Evolutionary conservation across 2,329 filamentous ascomycete genomes (phyloP).

Genomic region (Aspergillus piperis): DNA sequence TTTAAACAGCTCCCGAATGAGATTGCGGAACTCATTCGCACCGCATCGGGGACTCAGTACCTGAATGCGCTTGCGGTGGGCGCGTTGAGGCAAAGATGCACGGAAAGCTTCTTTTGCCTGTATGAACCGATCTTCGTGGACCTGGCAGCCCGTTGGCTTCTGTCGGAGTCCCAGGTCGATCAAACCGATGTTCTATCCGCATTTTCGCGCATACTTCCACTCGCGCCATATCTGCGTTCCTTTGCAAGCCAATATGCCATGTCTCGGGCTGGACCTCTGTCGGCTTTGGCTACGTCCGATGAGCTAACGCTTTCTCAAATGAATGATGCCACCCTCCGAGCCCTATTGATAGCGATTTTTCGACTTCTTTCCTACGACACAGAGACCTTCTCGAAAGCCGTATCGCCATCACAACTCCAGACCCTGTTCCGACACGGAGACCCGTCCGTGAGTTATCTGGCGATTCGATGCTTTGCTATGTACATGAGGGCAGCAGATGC

Average conservation of each 20-base stretch:
- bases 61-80: conserved; percentile 70
- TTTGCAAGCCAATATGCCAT: conserved; percentile 61
- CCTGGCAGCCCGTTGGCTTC: conserved; percentile 76
- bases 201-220: conserved; percentile 77
- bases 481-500: conserved; percentile 78
- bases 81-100: conserved; percentile 69
- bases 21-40: conserved; percentile 66
- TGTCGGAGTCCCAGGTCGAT: conserved; percentile 36
- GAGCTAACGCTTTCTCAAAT: conserved; percentile 34
- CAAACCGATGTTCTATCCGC: conserved; percentile 60
- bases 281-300: conserved; percentile 33
- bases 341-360: conserved; percentile 68
- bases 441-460: conserved; percentile 71
- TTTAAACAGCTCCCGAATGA: conserved; percentile 67
- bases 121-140: conserved; percentile 79
- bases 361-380: conserved; percentile 77
- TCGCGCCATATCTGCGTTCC: conserved; percentile 75
- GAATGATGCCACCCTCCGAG: conserved; percentile 42
- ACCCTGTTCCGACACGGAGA: conserved; percentile 63
- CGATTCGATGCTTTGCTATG: conserved; percentile 77
- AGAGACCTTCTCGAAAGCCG: conserved; percentile 63
- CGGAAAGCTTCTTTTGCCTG: conserved; percentile 71
- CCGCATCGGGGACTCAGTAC: conserved; percentile 64
- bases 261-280: conserved; percentile 36
- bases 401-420: conserved; percentile 69